Evolutionary conservation across 306 rosid species (phyloP).

Genomic region (Ormosia semicastrata): DNA sequence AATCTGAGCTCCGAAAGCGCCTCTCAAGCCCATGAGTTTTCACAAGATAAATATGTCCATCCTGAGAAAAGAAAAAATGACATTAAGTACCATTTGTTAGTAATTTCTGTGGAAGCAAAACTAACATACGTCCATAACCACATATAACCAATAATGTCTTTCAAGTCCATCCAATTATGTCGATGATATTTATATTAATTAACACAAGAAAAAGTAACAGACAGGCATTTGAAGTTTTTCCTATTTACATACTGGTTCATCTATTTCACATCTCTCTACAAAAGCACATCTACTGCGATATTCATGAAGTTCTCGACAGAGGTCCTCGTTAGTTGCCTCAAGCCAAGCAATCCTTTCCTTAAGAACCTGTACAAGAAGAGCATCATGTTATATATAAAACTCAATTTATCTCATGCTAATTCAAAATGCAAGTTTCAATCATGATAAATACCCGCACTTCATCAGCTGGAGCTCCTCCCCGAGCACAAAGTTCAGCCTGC

Average conservation of each 20-base stretch:
- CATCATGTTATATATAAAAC: slow-evolving; percentile 23
- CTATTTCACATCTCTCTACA: slow-evolving; percentile 46
- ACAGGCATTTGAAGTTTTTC: not conserved
- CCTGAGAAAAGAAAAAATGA: slow-evolving; percentile 42
- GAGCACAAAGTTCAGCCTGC: slow-evolving; percentile 77
- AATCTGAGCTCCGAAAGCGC: slow-evolving; percentile 48
- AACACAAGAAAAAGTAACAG: slow-evolving; percentile 15
- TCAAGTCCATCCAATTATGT: slow-evolving; percentile 5
- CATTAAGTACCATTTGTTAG: not conserved
- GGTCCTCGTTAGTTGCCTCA: slow-evolving; percentile 66
- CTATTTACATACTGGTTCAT: slow-evolving; percentile 53
- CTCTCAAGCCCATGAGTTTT: slow-evolving; percentile 58
- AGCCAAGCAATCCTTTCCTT: slow-evolving; percentile 74
- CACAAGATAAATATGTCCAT: slow-evolving; percentile 35
- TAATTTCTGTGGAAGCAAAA: not conserved
- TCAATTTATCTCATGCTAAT: not conserved
- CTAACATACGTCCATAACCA: not conserved
- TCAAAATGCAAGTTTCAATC: slow-evolving; percentile 7
- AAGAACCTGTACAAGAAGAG: slow-evolving; percentile 50
- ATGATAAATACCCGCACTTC: slow-evolving; percentile 62
- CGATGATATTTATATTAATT: not conserved
- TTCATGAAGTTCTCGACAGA: slow-evolving; percentile 69
- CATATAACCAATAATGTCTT: not conserved
- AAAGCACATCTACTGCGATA: slow-evolving; percentile 66
- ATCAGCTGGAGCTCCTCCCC: slow-evolving; percentile 53